Evolutionary conservation across 2,329 filamentous ascomycete genomes (phyloP).

Genomic region (Scytalidium sp.): DNA sequence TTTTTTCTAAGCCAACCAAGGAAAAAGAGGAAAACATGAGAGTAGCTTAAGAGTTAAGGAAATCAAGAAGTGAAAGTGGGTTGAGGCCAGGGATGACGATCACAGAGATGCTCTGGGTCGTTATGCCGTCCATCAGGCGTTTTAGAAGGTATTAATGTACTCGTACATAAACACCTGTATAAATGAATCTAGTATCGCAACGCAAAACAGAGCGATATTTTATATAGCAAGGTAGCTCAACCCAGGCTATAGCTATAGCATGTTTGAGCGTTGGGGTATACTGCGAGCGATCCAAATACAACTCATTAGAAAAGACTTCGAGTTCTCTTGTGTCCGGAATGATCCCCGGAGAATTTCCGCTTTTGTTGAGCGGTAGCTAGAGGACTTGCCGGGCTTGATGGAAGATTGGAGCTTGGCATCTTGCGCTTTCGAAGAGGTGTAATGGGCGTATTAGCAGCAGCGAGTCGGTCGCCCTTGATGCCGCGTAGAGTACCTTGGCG

Average conservation of each 20-base stretch:
- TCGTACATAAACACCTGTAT: conserved; percentile 3
- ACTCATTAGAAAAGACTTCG: conserved; percentile 19
- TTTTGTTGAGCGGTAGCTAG: conserved; percentile 20
- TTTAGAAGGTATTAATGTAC: conserved; percentile 9
- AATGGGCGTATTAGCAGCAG: conserved; percentile 64
- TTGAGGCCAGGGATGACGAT: conserved; percentile 20
- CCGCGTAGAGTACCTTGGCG: conserved; percentile 59
- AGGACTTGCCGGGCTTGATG: conserved; percentile 23
- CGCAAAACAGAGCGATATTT: neutral
- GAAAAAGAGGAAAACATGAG: neutral
- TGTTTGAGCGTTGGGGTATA: neutral
- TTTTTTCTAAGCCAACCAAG: neutral
- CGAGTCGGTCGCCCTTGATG: conserved; percentile 63
- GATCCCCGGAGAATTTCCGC: conserved; percentile 23
- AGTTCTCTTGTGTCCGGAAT: conserved; percentile 20
- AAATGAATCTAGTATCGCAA: conserved; percentile 2
- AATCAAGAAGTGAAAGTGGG: neutral
- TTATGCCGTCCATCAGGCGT: conserved; percentile 22
- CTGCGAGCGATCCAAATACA: neutral
- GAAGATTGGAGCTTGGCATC: conserved; percentile 5
- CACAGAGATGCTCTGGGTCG: neutral
- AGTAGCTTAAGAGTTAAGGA: neutral
- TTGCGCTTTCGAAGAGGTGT: conserved; percentile 57
- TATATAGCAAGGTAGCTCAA: neutral
- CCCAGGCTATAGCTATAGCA: neutral